Percentiles rank a stretch among this genome's conserved stretches.
These are phyloP conservation scores for Amoeboaphelidium occidentale DNA, from an alignment of 371 early-diverging fungal species.

Conservation along the genomic window DNA sequence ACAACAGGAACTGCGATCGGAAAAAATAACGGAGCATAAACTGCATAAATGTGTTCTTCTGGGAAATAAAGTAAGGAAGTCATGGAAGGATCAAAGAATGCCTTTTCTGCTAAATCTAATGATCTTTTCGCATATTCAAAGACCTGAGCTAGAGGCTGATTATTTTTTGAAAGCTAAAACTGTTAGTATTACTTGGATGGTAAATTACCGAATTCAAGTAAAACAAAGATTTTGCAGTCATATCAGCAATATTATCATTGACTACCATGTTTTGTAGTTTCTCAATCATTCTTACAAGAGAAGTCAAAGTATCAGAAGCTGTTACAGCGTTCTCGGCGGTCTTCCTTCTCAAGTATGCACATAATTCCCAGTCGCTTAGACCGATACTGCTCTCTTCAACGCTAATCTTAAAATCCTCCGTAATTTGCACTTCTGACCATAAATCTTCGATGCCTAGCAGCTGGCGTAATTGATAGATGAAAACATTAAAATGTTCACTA, in stretches of 20 bases:
- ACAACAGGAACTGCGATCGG: constrained; percentile 42
- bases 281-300: constrained; percentile 44
- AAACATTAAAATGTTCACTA: not conserved
- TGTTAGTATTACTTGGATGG: not conserved
- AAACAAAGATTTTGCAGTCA: constrained; percentile 3
- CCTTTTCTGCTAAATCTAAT: constrained; percentile 40
- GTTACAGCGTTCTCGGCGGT: constrained; percentile 37
- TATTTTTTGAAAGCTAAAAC: not conserved
- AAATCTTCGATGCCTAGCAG: no score
- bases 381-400: constrained; percentile 11
- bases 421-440: not conserved
- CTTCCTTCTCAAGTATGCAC: constrained; percentile 32
- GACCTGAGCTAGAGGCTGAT: constrained; percentile 14
- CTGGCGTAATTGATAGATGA: not conserved
- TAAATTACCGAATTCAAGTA: not conserved
- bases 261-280: constrained; percentile 27
- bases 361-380: constrained; percentile 45
- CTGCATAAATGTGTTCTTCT: constrained; percentile 82
- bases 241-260: constrained; percentile 15
- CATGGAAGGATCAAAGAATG: constrained; percentile 92
- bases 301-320: constrained; percentile 42
- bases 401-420: not conserved
- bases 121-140: constrained; percentile 30
- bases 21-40: constrained; percentile 88
- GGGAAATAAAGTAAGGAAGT: constrained; percentile 89